phyloP scores from a whole-genome alignment of 306 rosid species.

The Notholithocarpus densiflorus region DNA sequence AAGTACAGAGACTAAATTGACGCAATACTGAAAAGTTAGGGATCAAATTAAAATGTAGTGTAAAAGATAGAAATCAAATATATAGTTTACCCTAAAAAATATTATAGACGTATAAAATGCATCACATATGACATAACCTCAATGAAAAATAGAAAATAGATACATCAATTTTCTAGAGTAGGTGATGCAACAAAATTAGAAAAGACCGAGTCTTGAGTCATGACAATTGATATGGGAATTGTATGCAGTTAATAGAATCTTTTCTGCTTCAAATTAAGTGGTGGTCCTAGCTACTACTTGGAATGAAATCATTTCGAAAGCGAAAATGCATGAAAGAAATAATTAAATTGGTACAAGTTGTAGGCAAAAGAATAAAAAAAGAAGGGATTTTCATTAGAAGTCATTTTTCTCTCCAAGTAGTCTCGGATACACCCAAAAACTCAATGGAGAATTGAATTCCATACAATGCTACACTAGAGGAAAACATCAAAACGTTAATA shows the following conservation, averaged over 20 bases:
- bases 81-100: too few relatives aligned
- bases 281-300: conserved; percentile 70
- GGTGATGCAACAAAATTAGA: conserved; percentile 26
- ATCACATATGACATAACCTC: too few relatives aligned
- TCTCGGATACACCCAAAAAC: conserved; percentile 3
- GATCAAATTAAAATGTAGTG: rapidly evolving
- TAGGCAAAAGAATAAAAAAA: conserved; percentile 4
- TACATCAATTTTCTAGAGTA: conserved; percentile 32
- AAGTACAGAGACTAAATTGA: too few relatives aligned
- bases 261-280: conserved; percentile 2
- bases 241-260: conserved; percentile 28
- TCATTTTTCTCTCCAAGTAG: conserved; percentile 2
- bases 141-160: neutral
- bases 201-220: conserved; percentile 31
- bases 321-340: conserved; percentile 51
- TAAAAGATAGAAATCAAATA: rapidly evolving
- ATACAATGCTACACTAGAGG: neutral
- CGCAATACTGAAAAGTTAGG: too few relatives aligned
- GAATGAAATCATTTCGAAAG: conserved; percentile 65
- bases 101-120: too few relatives aligned
- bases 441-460: neutral
- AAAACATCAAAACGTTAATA: conserved; percentile 15
- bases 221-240: conserved; percentile 27
- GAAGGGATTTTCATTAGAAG: neutral
- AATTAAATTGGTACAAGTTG: conserved; percentile 25